Base-by-base conservation (phyloP, 2,329 filamentous ascomycete genomes). In the Zymoseptoria brevis region DNA sequence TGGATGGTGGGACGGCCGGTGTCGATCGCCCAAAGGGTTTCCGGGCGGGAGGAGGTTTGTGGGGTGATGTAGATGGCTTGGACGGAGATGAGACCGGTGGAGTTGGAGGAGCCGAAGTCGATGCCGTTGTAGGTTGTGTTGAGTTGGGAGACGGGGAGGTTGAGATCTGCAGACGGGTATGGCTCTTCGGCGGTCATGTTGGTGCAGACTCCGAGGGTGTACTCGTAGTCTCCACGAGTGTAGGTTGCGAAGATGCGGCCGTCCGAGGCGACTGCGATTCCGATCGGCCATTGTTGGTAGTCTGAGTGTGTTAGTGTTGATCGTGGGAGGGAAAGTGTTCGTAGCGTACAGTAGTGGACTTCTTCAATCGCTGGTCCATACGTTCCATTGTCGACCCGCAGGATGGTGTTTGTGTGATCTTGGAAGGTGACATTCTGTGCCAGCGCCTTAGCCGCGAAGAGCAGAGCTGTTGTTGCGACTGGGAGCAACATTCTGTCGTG, bases 281-380 rank as follows among this genome's bases (percentile, higher is more conserved):
- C 76, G 21, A 77, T 77, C 1, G 76, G 76, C 76, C 75, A 78
- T 64, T 78, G 75, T 26, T 75, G 74, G 58, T 77, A 77, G 65
- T 70, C 64, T 66, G 35, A 5, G 2, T 8, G 35, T 51, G 6
- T 41, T 19, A 35, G 53, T 16, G 1, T 30, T 19, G n/a, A 45
- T 19, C 19, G 22, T 13, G 11, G 21, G 45, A 13, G 35, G 3
- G 16, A 16, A 3, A 4, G 9, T 8, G 11, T 16, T 3, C 16
- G 1, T 13, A 6, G 1, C 35, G 9, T 41, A 41, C 35, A 80
- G 64, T 79, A 80, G 63, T 80, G 77, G 45, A 75, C 74, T 62
- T 80, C 77, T 62, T 81, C 79, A 3, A 81, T 67, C 1, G 69
- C 62, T 0, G 77, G 77, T 2, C 78, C 77, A 53, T 78, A 79